phyloP scores from a whole-genome alignment of 495 filamentous ascomycete species.

The Neurospora intermedia region DNA sequence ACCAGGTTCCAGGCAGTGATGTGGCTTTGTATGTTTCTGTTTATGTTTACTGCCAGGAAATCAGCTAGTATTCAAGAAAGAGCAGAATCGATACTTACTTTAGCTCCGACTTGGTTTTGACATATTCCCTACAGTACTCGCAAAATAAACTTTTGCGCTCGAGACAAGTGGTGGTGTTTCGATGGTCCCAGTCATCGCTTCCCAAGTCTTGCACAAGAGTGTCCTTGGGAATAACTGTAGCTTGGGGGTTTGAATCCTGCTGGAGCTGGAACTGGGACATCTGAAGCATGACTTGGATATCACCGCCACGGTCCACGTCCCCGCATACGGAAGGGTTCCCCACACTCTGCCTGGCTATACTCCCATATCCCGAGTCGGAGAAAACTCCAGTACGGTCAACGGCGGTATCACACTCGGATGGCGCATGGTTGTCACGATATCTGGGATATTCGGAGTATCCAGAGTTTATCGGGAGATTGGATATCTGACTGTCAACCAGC shows the following conservation, averaged over 20 bases:
- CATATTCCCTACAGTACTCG: slow-evolving; percentile 18
- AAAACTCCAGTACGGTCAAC: slow-evolving; percentile 32
- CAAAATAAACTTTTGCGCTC: slow-evolving; percentile 18
- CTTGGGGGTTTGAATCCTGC: slow-evolving; percentile 6
- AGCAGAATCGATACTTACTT: slow-evolving; percentile 24
- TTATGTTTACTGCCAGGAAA: slow-evolving; percentile 60
- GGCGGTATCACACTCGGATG: slow-evolving; percentile 49
- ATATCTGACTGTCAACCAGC: background rate
- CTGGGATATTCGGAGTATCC: background rate
- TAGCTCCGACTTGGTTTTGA: slow-evolving; percentile 42
- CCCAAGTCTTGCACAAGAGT: background rate
- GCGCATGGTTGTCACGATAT: slow-evolving; percentile 18
- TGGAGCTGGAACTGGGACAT: slow-evolving; percentile 16
- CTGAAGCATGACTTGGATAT: slow-evolving; percentile 28
- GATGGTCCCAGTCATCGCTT: slow-evolving; percentile 2
- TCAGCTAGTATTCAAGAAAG: background rate
- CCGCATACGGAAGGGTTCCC: slow-evolving; percentile 39
- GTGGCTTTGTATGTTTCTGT: slow-evolving; percentile 64
- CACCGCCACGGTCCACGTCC: slow-evolving; percentile 24
- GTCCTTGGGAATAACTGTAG: background rate
- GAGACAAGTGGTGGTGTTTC: slow-evolving; percentile 3
- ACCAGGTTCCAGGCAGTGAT: slow-evolving; percentile 49
- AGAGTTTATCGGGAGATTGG: background rate
- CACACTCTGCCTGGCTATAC: slow-evolving; percentile 27
- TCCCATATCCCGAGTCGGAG: slow-evolving; percentile 58